Evolutionary conservation across 371 early-diverging fungal genomes (phyloP).

Genomic region (Rhizomucor miehei): DNA sequence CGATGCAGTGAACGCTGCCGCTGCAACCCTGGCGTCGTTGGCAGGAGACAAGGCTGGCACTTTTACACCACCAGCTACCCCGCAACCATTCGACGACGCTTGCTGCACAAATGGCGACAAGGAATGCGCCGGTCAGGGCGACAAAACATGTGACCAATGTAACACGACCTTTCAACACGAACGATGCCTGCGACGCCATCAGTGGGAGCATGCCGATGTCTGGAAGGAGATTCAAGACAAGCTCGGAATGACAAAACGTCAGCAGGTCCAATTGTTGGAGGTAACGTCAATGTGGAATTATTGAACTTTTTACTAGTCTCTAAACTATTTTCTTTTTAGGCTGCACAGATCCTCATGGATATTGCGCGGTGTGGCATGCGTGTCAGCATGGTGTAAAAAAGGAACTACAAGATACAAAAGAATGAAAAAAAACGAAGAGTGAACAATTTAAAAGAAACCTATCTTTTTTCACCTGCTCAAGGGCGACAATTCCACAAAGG

Average conservation of each 20-base stretch:
- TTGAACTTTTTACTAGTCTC: background rate
- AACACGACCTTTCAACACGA: constrained; percentile 27
- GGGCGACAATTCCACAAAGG: no score
- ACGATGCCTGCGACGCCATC: constrained; percentile 37
- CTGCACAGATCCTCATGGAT: constrained; percentile 53
- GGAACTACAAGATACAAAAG: constrained; percentile 1
- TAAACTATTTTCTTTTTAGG: constrained; percentile 22
- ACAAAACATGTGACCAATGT: constrained; percentile 36
- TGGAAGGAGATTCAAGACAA: constrained; percentile 21
- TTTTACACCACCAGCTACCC: background rate
- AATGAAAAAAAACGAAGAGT: background rate
- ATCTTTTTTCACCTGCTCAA: no score
- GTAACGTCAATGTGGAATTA: constrained; percentile 16
- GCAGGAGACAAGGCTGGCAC: constrained; percentile 13
- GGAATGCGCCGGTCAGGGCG: constrained; percentile 28
- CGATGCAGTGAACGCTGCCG: constrained; percentile 37
- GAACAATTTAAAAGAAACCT: no score
- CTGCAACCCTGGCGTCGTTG: constrained; percentile 44
- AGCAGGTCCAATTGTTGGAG: constrained; percentile 47
- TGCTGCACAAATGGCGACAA: constrained; percentile 19
- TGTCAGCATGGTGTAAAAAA: constrained; percentile 25
- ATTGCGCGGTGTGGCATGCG: constrained; percentile 48
- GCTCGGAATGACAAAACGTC: constrained; percentile 31
- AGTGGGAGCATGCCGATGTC: constrained; percentile 34
- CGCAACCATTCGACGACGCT: constrained; percentile 7